phyloP scores from a whole-genome alignment of 805 yeast species.

The Saturnispora dispora region DNA sequence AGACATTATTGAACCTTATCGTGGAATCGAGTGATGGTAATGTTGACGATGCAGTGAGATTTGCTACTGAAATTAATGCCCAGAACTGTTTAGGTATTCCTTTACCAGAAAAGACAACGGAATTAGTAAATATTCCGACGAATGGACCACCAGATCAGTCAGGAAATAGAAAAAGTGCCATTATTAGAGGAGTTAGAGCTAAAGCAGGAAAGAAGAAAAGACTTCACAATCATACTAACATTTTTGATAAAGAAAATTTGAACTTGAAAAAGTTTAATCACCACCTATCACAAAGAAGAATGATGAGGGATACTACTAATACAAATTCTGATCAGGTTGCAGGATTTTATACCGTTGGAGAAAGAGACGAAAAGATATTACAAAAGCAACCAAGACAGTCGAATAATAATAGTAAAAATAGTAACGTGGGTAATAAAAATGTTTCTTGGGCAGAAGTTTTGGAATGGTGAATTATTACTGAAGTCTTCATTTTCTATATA shows the following conservation, averaged over 20 bases:
- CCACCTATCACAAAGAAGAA: conserved; percentile 4
- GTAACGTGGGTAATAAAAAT: conserved; percentile 10
- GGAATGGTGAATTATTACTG: conserved; percentile 21
- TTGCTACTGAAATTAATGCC: conserved; percentile 61
- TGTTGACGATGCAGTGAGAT: conserved; percentile 54
- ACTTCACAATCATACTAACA: not conserved
- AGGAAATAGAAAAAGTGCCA: conserved; percentile 29
- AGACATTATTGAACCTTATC: conserved; percentile 34
- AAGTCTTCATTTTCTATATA: not conserved
- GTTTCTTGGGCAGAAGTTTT: conserved; percentile 26
- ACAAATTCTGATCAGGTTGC: not conserved
- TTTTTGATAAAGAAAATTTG: conserved; percentile 1
- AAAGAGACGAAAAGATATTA: conserved; percentile 19
- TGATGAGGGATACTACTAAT: not conserved
- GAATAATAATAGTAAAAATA: not conserved
- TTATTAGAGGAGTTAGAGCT: conserved; percentile 28
- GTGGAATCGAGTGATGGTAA: conserved; percentile 57
- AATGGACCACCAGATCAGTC: conserved; percentile 24
- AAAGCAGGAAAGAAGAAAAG: conserved; percentile 9
- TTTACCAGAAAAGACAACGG: conserved; percentile 47
- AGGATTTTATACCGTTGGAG: conserved; percentile 27
- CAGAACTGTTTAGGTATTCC: conserved; percentile 55
- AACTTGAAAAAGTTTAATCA: conserved; percentile 1
- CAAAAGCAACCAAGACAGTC: conserved; percentile 6
- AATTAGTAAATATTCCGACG: conserved; percentile 51